phyloP scores from a whole-genome alignment of 208 protist genomes.

The Crithidia thermophila region DNA sequence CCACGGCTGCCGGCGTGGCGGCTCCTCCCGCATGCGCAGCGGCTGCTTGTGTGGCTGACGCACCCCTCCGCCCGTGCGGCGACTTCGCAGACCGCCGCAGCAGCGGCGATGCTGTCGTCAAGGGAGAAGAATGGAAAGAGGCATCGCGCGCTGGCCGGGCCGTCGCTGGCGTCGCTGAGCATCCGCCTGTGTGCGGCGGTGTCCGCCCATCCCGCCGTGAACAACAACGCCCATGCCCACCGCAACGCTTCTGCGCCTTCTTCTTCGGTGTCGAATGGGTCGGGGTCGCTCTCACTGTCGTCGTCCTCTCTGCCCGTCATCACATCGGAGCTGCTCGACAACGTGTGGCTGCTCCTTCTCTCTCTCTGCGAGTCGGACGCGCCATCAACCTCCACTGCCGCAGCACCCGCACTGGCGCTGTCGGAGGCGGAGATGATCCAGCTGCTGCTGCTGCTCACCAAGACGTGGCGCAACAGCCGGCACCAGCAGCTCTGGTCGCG shows the following conservation, averaged over 20 bases:
- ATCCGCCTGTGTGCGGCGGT: conserved; percentile 29
- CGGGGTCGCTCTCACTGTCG: neutral
- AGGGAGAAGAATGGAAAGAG: neutral
- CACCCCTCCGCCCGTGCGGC: neutral
- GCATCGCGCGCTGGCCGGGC: neutral
- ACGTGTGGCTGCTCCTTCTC: conserved; percentile 33
- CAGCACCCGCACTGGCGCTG: neutral
- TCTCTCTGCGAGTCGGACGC: conserved; percentile 10
- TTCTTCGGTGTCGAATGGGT: too few relatives aligned
- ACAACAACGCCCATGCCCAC: neutral
- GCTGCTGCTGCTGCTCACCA: conserved; percentile 25
- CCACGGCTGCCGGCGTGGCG: conserved; percentile 24
- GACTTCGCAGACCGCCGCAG: too few relatives aligned
- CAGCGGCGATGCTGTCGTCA: neutral
- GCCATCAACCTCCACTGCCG: neutral
- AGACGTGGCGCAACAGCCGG: conserved; percentile 18
- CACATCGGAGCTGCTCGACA: conserved; percentile 22
- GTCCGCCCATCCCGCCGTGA: conserved; percentile 18
- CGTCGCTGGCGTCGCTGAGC: neutral
- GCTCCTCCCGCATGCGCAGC: conserved; percentile 31
- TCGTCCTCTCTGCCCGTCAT: neutral
- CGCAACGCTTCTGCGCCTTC: too few relatives aligned
- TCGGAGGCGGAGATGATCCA: conserved; percentile 22
- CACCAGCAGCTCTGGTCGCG: conserved; percentile 60
- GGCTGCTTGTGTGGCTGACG: conserved; percentile 24